These are phyloP conservation scores for Paraconiothyrium brasiliense DNA, from an alignment of 2,329 filamentous ascomycete genomes.

Conservation along the genomic window DNA sequence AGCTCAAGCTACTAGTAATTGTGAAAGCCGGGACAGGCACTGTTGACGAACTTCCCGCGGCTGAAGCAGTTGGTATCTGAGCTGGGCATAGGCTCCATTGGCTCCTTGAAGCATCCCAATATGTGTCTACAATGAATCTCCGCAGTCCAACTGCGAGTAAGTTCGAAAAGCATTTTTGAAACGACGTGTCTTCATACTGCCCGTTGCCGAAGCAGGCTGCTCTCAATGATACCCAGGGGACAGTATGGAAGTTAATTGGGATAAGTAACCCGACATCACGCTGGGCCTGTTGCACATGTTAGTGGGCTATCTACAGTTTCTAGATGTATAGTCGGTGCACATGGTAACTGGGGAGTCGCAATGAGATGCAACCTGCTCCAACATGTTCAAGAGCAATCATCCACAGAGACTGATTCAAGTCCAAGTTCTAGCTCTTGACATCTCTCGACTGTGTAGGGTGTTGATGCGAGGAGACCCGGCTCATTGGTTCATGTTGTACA, in stretches of 20 bases:
- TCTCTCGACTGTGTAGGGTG: background rate
- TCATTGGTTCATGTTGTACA: background rate
- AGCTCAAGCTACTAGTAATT: background rate
- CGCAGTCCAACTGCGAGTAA: slow-evolving; percentile 68
- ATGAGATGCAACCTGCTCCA: background rate
- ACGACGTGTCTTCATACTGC: slow-evolving; percentile 62
- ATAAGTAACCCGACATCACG: slow-evolving; percentile 68
- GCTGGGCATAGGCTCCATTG: slow-evolving; percentile 71
- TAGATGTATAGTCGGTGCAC: background rate
- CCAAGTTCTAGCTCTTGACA: background rate
- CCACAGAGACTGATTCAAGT: background rate
- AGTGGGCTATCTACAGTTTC: slow-evolving; percentile 13
- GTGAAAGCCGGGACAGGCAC: slow-evolving; percentile 22
- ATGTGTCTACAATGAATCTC: slow-evolving; percentile 68
- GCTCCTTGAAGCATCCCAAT: slow-evolving; percentile 66
- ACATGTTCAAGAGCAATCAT: background rate
- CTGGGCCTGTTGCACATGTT: slow-evolving; percentile 60
- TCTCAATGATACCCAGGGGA: slow-evolving; percentile 64
- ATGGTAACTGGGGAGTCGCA: background rate
- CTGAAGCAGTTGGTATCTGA: slow-evolving; percentile 52
- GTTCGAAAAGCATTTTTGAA: slow-evolving; percentile 69
- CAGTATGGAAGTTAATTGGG: slow-evolving; percentile 70
- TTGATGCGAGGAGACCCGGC: background rate
- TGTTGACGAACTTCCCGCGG: slow-evolving; percentile 15
- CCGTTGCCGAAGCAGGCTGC: slow-evolving; percentile 67